Conservation (phyloP, 345 rosid species). For the Hirschfeldia incana region DNA sequence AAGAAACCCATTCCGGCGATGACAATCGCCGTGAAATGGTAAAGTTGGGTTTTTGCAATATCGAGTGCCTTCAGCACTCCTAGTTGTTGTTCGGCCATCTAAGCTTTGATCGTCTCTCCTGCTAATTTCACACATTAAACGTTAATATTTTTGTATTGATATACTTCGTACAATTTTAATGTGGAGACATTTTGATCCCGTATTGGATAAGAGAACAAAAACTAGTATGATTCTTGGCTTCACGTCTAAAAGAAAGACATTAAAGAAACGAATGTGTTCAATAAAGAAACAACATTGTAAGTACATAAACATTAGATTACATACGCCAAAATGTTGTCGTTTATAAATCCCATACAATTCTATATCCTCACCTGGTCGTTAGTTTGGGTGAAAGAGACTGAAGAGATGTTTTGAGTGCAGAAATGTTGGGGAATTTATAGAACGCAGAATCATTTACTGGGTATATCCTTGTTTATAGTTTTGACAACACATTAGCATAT, state of each 20-base stretch:
- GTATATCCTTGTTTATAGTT: background rate
- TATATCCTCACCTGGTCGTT: constrained; percentile 7
- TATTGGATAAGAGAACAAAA: constrained; percentile 7
- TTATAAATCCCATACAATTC: background rate
- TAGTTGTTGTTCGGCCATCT: constrained; percentile 39
- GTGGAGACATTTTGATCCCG: background rate
- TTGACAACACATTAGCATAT: background rate
- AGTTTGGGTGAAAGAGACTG: background rate
- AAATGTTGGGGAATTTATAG: background rate
- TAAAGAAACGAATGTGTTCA: background rate
- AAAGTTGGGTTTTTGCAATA: constrained; percentile 45
- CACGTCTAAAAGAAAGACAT: background rate
- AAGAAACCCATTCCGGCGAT: constrained; percentile 56
- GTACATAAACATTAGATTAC: background rate
- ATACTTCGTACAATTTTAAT: background rate
- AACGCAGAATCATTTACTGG: background rate
- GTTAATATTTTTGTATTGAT: background rate
- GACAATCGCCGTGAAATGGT: constrained; percentile 48
- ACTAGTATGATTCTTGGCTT: constrained; percentile 1
- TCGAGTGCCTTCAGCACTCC: constrained; percentile 50
- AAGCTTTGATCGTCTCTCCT: background rate
- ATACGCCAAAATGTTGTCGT: background rate
- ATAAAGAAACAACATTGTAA: background rate
- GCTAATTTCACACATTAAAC: background rate
- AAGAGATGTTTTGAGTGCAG: background rate